These are phyloP conservation scores for Podila clonocystis DNA, from an alignment of 192 early-diverging fungal species.

Conservation along the genomic window DNA sequence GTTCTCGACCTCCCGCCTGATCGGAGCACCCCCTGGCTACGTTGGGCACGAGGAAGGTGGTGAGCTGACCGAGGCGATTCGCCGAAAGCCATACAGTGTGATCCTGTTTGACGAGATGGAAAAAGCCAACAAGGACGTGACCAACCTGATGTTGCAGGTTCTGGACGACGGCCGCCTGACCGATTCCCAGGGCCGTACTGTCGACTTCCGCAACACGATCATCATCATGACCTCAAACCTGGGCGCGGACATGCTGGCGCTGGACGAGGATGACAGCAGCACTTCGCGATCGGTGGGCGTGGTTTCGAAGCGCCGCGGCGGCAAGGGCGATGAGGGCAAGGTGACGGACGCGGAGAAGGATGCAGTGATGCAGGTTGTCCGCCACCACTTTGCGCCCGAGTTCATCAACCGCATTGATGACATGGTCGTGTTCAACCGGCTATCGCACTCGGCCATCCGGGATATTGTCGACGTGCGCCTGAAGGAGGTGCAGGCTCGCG, in stretches of 20 bases:
- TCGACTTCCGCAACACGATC: slow-evolving; percentile 85
- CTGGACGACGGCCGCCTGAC: slow-evolving; percentile 85
- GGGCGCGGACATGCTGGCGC: slow-evolving; percentile 73
- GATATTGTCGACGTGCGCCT: slow-evolving; percentile 82
- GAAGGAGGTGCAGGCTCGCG: slow-evolving; percentile 70
- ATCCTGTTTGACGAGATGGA: slow-evolving; percentile 86
- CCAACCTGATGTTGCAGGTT: slow-evolving; percentile 94
- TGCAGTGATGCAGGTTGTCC: slow-evolving; percentile 73
- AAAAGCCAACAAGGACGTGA: slow-evolving; percentile 84
- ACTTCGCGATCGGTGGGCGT: slow-evolving; percentile 8
- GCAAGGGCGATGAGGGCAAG: slow-evolving; percentile 33
- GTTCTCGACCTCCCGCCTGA: slow-evolving; percentile 73
- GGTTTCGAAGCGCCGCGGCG: slow-evolving; percentile 7
- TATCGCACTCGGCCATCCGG: slow-evolving; percentile 72
- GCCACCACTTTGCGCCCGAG: slow-evolving; percentile 81
- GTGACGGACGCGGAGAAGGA: slow-evolving; percentile 64
- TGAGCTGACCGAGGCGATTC: slow-evolving; percentile 80
- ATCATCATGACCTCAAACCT: slow-evolving; percentile 87
- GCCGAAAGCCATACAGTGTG: slow-evolving; percentile 82
- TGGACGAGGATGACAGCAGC: slow-evolving; percentile 50
- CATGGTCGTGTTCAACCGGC: slow-evolving; percentile 79
- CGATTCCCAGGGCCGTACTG: slow-evolving; percentile 79
- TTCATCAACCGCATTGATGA: slow-evolving; percentile 86
- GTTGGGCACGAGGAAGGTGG: slow-evolving; percentile 84
- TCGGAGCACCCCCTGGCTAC: slow-evolving; percentile 85